Evolutionary conservation across 2,329 filamentous ascomycete species (phyloP).

Genomic region (Gyromitra esculenta): DNA sequence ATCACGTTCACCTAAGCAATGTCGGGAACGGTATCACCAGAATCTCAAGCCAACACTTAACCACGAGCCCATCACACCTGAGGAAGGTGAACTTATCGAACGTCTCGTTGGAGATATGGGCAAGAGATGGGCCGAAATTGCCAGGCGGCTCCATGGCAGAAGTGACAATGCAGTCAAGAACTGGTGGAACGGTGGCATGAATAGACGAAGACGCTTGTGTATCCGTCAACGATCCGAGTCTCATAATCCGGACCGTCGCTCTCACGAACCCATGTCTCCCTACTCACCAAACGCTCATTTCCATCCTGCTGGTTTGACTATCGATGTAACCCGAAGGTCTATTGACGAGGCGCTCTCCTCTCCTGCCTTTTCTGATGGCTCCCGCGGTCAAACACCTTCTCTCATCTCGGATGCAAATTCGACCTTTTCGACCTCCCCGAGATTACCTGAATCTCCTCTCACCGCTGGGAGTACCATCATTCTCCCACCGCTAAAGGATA

Average conservation of each 20-base stretch:
- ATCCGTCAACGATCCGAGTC: slow-evolving; percentile 55
- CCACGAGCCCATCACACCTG: slow-evolving; percentile 75
- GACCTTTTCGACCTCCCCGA: slow-evolving; percentile 70
- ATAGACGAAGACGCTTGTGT: slow-evolving; percentile 71
- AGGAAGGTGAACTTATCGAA: slow-evolving; percentile 79
- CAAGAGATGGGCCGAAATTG: slow-evolving; percentile 93
- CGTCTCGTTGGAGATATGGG: slow-evolving; percentile 79
- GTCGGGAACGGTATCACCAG: slow-evolving; percentile 91
- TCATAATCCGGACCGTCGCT: slow-evolving; percentile 53
- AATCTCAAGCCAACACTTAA: slow-evolving; percentile 83
- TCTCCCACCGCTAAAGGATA: slow-evolving; percentile 54
- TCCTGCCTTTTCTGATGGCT: slow-evolving; percentile 70
- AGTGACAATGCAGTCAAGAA: slow-evolving; percentile 98
- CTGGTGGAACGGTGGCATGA: slow-evolving; percentile 96
- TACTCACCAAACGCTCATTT: slow-evolving; percentile 57
- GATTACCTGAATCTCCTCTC: slow-evolving; percentile 59
- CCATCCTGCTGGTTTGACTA: slow-evolving; percentile 54
- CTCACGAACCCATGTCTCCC: slow-evolving; percentile 56
- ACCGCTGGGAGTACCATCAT: slow-evolving; percentile 52
- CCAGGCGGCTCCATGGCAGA: slow-evolving; percentile 79
- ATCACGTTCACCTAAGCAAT: slow-evolving; percentile 89
- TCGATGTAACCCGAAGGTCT: slow-evolving; percentile 60
- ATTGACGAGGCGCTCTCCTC: slow-evolving; percentile 70
- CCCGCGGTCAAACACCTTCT: slow-evolving; percentile 71
- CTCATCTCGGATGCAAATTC: slow-evolving; percentile 76